Evolutionary conservation across 257 asterid genomes (phyloP), one percentile per base, ranked within the genome.

Genomic region (Nicotiana tabacum): DNA sequence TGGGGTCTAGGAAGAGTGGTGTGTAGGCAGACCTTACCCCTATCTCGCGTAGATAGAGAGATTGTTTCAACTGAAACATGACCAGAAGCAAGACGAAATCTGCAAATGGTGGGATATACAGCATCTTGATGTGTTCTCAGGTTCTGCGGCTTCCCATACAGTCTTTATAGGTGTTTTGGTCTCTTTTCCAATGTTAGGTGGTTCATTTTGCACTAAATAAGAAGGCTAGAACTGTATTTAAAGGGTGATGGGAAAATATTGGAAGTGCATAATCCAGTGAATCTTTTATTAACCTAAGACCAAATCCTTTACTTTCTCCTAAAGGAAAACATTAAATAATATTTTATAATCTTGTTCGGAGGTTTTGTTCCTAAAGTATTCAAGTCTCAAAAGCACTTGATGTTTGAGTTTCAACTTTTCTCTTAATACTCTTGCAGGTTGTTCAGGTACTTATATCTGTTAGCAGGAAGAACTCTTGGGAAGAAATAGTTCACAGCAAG

Each of bases 391-490:
- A 5, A 46, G n/a, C 6, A 35, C 32, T 72, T 24, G 27, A 21
- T 66, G 51, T 18, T 32, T 77, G 48, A 39, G 18, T 35, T 68
- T 13, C 37, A 82, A 35, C 78, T 64, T 77, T 64, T 37, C 55
- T 70, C 58, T 64, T 76, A 69, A 68, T 67, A 66, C 85, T 84
- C 68, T 84, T 83, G 58, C 92, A 96, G 99, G 98, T 94, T 83
- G 90, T 96, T 78, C 91, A 93, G 90, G 94, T 87, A 85, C 95
- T 96, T 76, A 88, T 92, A 89, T 90, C 86, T 83, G 92, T 93
- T 81, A 94, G 99, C 87, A 89, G 97, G 88, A 92, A 87, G 86
- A 90, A 96, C 88, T 91, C 94, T 55, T 96, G 99, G 98, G 98
- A 98, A 46, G 98, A 93, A 90, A 91, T 93, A 83, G 97, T 96